Percentiles rank a stretch among this genome's conserved stretches.
Conservation (phyloP, 2,329 filamentous ascomycete genomes). For the Xylaria arbuscula region DNA sequence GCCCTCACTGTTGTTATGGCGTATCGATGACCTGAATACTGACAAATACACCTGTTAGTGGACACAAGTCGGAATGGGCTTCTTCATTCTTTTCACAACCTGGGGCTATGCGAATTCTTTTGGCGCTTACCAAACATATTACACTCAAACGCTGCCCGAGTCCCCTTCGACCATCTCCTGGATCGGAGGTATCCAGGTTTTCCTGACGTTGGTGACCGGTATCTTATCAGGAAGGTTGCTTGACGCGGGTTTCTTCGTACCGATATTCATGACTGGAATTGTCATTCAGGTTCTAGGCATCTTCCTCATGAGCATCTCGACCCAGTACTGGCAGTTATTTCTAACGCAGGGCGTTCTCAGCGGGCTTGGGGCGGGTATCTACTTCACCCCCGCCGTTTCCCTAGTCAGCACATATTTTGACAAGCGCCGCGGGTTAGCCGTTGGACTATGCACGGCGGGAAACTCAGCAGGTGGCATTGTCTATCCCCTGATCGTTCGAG, state of each 20-base stretch:
- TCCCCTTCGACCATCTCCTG: slow-evolving; percentile 56
- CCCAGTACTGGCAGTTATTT: slow-evolving; percentile 61
- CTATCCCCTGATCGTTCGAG: slow-evolving; percentile 57
- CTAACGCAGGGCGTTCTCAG: slow-evolving; percentile 61
- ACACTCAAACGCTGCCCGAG: slow-evolving; percentile 51
- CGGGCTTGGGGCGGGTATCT: slow-evolving; percentile 64
- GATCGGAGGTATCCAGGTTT: slow-evolving; percentile 59
- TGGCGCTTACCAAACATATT: slow-evolving; percentile 60
- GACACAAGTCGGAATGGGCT: slow-evolving; percentile 52
- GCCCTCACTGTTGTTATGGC: background rate
- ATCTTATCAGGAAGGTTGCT: slow-evolving; percentile 56
- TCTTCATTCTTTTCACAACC: slow-evolving; percentile 57
- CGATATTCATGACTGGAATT: slow-evolving; percentile 53
- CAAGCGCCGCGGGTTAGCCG: slow-evolving; percentile 64
- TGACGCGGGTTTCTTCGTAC: slow-evolving; percentile 57
- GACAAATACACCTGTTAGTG: slow-evolving; percentile 42
- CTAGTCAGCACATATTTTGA: slow-evolving; percentile 73
- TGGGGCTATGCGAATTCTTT: slow-evolving; percentile 61
- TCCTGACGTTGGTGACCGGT: slow-evolving; percentile 56
- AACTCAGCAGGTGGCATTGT: slow-evolving; percentile 66
- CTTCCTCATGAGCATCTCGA: slow-evolving; percentile 57
- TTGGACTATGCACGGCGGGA: slow-evolving; percentile 69
- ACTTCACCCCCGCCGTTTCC: slow-evolving; percentile 68
- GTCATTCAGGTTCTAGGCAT: slow-evolving; percentile 57
- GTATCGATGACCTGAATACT: background rate